phyloP scores from a whole-genome alignment of 306 rosid genomes.

The Prunus mume region DNA sequence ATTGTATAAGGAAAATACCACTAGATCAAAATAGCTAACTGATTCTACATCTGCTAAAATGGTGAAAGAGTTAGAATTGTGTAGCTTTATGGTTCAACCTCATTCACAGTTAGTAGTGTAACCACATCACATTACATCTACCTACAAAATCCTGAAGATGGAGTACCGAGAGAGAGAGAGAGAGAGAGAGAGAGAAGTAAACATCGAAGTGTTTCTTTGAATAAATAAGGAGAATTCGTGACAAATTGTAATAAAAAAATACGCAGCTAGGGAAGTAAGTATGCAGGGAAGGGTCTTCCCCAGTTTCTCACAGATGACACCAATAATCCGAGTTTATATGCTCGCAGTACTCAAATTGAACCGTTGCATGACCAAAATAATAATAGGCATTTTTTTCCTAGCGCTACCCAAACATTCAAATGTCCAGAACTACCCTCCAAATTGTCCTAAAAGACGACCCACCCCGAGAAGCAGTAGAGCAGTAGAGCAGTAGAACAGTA shows the following conservation, averaged over 20 bases:
- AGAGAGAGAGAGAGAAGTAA: background rate
- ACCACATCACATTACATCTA: background rate
- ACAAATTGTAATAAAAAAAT: background rate
- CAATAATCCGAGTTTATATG: background rate
- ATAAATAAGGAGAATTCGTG: background rate
- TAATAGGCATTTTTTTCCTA: background rate
- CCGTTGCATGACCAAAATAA: background rate
- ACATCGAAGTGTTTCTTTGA: background rate
- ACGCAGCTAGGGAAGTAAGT: background rate
- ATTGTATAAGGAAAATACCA: no score
- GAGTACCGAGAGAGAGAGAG: background rate
- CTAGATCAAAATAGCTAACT: no score
- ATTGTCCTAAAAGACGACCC: background rate
- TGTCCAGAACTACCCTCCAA: background rate
- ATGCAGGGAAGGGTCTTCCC: constrained; percentile 1
- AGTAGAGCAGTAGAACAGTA: no score
- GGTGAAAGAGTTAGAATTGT: no score
- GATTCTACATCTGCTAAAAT: no score
- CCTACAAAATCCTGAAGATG: background rate
- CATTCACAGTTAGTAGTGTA: background rate
- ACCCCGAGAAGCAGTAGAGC: background rate
- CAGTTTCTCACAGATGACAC: background rate
- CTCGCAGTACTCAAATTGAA: constrained; percentile 7
- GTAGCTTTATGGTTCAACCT: no score
- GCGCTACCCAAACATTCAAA: background rate